Evolutionary conservation across 345 rosid species (phyloP), one percentile per base, ranked within the genome.

Genomic region (Isatis tinctoria): DNA sequence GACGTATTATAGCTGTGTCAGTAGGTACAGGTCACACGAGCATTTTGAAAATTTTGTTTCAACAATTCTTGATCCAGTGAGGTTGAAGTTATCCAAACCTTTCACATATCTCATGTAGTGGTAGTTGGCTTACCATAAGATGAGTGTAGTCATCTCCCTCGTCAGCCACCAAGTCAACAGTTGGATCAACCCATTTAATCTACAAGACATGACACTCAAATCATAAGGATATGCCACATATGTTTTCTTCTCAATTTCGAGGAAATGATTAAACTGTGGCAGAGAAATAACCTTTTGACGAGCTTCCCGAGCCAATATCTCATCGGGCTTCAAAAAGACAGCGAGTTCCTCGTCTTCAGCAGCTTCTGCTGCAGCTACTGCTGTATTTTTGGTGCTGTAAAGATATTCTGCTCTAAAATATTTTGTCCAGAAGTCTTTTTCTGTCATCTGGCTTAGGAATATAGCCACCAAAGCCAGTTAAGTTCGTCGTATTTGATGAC

Each of bases 281-380:
- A 39, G 66, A 59, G 48, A 71, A 26, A 73, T 48, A 71, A 92
- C 99, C 97, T 95, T 92, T 61, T 66, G 83, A 26, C 87, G 88
- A 75, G 87, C 81, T 84, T 95, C 97, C 67, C 44, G 79, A 32
- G 93, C 93, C 87, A 95, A 85, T 65, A 92, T 87, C 67, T 87
- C 91, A 83, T 95, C 97, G 74, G 85, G 91, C 85, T 83, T 95
- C 61, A 95, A 83, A 65, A 95, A 92, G 73, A 92, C 82, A 40
- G 96, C 97, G 76, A 95, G 97, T 68, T 88, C 97, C 82, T 92
- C 97, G 67, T 95, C 99, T 84, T 95, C 99, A 60, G 97, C 99
- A 69, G 98, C 98, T 76, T 92, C 99, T 20, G 99, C 99, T 71
- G 87, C 92, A 17, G 88, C 92, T 73, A 96, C 90, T 70, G 79